Base-by-base conservation (phyloP, 352 stramenopile species). In the Phytophthora podocarpi region DNA sequence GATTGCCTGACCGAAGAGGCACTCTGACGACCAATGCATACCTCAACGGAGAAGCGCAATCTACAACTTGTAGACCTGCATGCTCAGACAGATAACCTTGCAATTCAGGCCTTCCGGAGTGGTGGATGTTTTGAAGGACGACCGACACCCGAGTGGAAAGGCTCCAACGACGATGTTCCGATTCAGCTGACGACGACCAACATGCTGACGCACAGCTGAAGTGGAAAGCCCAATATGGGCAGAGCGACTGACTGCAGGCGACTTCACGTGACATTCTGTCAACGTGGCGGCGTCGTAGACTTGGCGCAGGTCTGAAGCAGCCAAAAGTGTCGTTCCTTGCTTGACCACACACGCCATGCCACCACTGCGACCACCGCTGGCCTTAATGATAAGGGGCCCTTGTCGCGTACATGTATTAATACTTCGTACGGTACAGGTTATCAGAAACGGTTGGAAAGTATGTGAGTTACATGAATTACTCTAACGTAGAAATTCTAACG, bases 231-330 rank as follows among this genome's bases (percentile, higher is more conserved):
- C 16, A 36, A 36, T 26, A 16, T 1, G 9, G n/a, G n/a, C n/a
- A n/a, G n/a, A n/a, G n/a, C n/a, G n/a, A n/a, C n/a, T n/a, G 8
- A 49, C 34, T 30, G 8, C 43, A 49, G 41, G 56, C 34, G 45
- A 21, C 27, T 37, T 43, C 32, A 51, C 50, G 31, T 62, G 40
- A 35, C 20, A 16, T 32, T 55, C 36, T 27, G 23, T 39, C 59
- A 62, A 62, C 34, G 50, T 60, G 26, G 59, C 49, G 50, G 59
- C 51, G 59, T 56, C 34, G 40, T 46, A 65, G 57, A 59, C 37
- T 48, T 59, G 46, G 37, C 37, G 30, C 16, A 24, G 21, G 18
- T 48, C 4, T 40, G 16, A 40, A 15, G 34, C 4, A 7, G 15
- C n/a, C 34, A 20, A 40, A 40, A 40, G 13, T 15, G n/a, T 8